A percentile compares a stretch with the other conserved stretches of the same genome.
Conservation (phyloP, 129 eudicot species). For the Flaveria bidentis region DNA sequence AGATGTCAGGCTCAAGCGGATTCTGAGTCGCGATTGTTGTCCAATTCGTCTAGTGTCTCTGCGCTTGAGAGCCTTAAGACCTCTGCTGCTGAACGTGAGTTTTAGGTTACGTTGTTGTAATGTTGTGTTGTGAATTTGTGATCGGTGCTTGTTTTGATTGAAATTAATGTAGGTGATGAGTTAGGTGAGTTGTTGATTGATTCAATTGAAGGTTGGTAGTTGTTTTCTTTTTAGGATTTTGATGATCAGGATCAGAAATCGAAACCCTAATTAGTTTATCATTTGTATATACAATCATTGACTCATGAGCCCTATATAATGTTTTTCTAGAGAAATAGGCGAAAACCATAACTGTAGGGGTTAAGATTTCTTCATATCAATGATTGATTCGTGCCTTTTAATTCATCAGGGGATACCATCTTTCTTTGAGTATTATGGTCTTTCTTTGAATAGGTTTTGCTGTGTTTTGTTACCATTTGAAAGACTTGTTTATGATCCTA, state of each 20-base stretch:
- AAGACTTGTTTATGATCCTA: conserved; percentile 19
- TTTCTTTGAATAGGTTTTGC: background rate
- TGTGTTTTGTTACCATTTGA: background rate
- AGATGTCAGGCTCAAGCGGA: conserved; percentile 43
- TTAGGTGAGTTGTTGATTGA: background rate
- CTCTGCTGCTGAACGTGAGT: conserved; percentile 70
- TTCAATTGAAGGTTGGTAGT: background rate
- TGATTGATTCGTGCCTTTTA: background rate
- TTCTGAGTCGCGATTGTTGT: conserved; percentile 16
- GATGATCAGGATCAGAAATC: background rate
- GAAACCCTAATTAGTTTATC: background rate
- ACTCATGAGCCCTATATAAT: conserved; percentile 1
- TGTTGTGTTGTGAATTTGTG: background rate
- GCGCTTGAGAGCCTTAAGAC: conserved; percentile 71
- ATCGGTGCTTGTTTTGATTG: background rate
- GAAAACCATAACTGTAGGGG: conserved; percentile 5
- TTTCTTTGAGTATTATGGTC: background rate
- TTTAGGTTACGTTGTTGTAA: background rate
- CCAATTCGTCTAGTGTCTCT: conserved; percentile 44
- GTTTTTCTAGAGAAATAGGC: background rate
- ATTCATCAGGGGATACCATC: background rate
- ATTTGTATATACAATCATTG: background rate
- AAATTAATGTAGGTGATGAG: too few relatives aligned
- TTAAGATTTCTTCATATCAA: background rate
- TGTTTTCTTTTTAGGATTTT: background rate